Conservation (phyloP, 139 green algal genomes). For the Closterium sp. region DNA sequence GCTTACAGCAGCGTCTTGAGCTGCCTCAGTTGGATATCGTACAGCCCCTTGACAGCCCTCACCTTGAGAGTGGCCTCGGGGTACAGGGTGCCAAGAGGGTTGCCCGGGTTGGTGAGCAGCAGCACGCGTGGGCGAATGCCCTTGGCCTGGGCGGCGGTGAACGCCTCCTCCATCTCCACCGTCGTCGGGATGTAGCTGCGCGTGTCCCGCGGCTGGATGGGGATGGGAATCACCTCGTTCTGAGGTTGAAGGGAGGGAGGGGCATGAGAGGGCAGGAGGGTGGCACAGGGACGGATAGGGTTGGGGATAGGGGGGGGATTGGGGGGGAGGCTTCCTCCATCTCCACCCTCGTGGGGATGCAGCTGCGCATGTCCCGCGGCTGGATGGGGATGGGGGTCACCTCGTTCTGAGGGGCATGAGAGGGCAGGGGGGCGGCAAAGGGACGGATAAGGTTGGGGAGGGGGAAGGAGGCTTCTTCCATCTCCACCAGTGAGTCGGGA, state of each 20-base stretch:
- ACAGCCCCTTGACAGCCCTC: no score
- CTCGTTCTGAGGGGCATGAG: neutral
- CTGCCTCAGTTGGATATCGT: no score
- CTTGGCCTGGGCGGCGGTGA: neutral
- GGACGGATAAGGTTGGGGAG: neutral
- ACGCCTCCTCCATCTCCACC: constrained; percentile 12
- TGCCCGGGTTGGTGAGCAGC: constrained; percentile 42
- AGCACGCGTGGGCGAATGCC: constrained; percentile 15
- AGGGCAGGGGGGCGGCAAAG: no score
- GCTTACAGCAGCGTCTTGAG: constrained; percentile 17
- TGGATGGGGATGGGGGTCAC: constrained; percentile 28
- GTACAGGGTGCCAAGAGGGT: constrained; percentile 37
- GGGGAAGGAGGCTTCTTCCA: constrained; percentile 2
- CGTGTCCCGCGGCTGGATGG: constrained; percentile 36
- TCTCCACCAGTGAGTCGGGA: neutral
- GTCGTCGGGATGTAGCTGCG: constrained; percentile 33
- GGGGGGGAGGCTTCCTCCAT: no score
- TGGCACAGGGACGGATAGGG: no score
- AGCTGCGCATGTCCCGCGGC: constrained; percentile 10
- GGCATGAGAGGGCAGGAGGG: no score
- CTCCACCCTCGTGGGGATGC: constrained; percentile 18
- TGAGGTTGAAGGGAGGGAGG: neutral
- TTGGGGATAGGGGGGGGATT: no score
- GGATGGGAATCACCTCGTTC: constrained; percentile 35
- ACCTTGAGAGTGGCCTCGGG: constrained; percentile 37